Evolutionary conservation across 2,329 filamentous ascomycete species (phyloP), one percentile per base, ranked within the genome.

Genomic region (Acrocalymma vagum): DNA sequence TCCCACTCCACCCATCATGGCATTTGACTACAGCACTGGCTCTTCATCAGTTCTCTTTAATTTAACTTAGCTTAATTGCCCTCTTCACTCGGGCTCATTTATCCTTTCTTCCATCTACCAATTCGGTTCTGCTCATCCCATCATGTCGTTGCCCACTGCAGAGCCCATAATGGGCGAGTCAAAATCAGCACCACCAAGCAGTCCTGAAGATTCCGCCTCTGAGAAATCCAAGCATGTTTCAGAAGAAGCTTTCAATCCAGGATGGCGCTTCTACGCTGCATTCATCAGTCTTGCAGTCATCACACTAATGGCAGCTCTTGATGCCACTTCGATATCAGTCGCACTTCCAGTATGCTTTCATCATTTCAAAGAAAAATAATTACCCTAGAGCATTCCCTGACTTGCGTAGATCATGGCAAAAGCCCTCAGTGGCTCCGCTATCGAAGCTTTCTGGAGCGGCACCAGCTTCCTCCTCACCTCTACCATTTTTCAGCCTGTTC

Each of bases 301-400:
- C 37, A 78, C 78, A 3, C 69, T 87, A 13, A 83, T 84, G 70
- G 80, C 83, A 2, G 82, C 84, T 9, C 72, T 87, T 18, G 84
- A 87, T 62, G 83, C 83, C 4, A 87, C 84, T 1, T 85, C 80
- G 4, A 74, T 87, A 35, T 83, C 81, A 4, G 82, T 86, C 6
- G 83, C 84, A 4, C 66, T 86, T 29, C 62, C 68, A 9, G 67
- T 70, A 56, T 10, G 62, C n/a, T 44, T 5, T 27, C 11, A 22
- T 6, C 9, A n/a, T 11, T 9, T 20, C 29, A 16, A 15, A n/a
- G 11, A 27, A 37, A 4, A 11, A 16, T 6, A 22, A 9, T 17
- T 1, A 4, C 7, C 8, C 4, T 7, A 6, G 9, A 2, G 15
- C 11, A 3, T 5, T 8, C 20, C 1, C 47, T 61, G 26, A 62